phyloP scores from a whole-genome alignment of 2,329 filamentous ascomycete species.

The Phaeosphaeria sp. region DNA sequence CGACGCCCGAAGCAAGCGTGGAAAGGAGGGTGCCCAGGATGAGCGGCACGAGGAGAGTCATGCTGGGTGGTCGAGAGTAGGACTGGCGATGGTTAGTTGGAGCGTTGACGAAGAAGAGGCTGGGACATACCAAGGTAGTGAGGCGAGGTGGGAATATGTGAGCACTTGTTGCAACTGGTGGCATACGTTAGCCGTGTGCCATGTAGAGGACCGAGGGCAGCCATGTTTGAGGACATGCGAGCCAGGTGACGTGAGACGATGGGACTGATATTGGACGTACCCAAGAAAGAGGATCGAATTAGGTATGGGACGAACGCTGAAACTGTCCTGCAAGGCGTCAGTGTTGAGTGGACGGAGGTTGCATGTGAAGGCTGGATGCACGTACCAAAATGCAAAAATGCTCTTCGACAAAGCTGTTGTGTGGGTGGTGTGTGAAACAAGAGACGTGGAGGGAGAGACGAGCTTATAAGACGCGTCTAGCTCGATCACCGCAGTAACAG shows the following conservation, averaged over 20 bases:
- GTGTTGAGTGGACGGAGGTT: not conserved
- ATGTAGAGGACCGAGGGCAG: not conserved
- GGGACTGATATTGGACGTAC: not conserved
- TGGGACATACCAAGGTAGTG: not conserved
- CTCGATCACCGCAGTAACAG: not conserved
- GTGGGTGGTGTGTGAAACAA: not conserved
- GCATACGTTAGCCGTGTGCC: not conserved
- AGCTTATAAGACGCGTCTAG: not conserved
- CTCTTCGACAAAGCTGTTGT: not conserved
- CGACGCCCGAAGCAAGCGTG: slow-evolving; percentile 9
- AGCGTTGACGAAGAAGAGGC: not conserved
- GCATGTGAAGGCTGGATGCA: not conserved
- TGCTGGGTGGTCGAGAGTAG: slow-evolving; percentile 2
- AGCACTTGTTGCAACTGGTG: not conserved
- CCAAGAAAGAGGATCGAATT: not conserved
- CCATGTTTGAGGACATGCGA: not conserved
- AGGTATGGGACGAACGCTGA: not conserved
- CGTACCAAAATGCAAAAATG: not conserved
- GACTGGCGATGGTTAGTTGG: not conserved
- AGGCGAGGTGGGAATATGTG: not conserved
- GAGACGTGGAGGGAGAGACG: not conserved
- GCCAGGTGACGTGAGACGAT: not conserved
- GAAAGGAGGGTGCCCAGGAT: slow-evolving; percentile 21
- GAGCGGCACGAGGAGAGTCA: slow-evolving; percentile 16
- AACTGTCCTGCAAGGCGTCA: not conserved